Percentiles rank a stretch among this genome's conserved stretches.
These are phyloP conservation scores for Ceriops decandra DNA, from an alignment of 345 rosid genomes.

Conservation along the genomic window DNA sequence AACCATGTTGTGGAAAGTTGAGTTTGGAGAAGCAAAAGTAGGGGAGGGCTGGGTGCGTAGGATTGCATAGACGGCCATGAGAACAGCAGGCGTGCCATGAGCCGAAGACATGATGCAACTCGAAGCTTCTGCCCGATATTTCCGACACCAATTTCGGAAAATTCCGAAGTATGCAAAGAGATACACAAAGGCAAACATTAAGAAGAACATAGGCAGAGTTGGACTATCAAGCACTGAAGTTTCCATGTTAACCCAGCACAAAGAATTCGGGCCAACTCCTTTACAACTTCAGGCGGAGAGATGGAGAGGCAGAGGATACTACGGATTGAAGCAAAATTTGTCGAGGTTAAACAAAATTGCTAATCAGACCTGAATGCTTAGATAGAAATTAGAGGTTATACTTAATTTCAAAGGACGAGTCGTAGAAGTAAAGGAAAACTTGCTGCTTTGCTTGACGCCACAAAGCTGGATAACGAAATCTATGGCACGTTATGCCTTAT, in stretches of 20 bases:
- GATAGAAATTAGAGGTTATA: background rate
- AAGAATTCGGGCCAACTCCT: background rate
- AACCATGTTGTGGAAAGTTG: slow-evolving; percentile 40
- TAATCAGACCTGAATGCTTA: background rate
- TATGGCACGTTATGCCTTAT: slow-evolving; percentile 2
- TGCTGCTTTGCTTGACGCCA: background rate
- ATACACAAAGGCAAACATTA: slow-evolving; percentile 42
- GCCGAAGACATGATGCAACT: slow-evolving; percentile 67
- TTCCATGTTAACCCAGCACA: slow-evolving; percentile 28
- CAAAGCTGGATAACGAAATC: background rate
- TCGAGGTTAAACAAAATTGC: no score
- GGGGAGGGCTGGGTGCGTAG: slow-evolving; percentile 12
- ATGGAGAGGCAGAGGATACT: no score
- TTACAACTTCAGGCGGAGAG: background rate
- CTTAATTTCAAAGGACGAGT: background rate
- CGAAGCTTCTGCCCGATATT: slow-evolving; percentile 53
- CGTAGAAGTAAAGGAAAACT: background rate
- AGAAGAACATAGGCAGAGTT: slow-evolving; percentile 33
- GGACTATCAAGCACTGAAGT: slow-evolving; percentile 10
- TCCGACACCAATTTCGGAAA: slow-evolving; percentile 58
- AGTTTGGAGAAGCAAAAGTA: slow-evolving; percentile 52
- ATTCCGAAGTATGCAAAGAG: slow-evolving; percentile 43
- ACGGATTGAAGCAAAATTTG: no score
- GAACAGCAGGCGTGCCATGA: slow-evolving; percentile 83
- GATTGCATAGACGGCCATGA: slow-evolving; percentile 47